Conservation (phyloP, 2,329 filamentous ascomycete genomes). For the Lomentospora prolificans region DNA sequence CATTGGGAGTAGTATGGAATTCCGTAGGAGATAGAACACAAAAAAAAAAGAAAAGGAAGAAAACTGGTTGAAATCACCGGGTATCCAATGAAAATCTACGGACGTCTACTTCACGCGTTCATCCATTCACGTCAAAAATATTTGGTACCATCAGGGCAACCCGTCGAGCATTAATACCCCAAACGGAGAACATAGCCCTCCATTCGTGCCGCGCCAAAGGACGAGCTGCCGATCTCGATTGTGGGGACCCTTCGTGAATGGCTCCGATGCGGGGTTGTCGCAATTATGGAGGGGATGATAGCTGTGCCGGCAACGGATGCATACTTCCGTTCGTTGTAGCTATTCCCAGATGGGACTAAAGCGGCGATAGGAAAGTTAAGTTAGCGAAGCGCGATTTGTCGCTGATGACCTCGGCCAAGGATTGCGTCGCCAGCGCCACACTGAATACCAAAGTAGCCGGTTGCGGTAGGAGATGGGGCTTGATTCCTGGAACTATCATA, state of each 20-base stretch:
- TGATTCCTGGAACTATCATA: too few relatives aligned
- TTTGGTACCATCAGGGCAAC: too few relatives aligned
- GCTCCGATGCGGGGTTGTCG: constrained; percentile 1
- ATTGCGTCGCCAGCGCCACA: too few relatives aligned
- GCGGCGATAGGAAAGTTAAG: background rate
- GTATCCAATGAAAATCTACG: too few relatives aligned
- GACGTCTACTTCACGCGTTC: too few relatives aligned
- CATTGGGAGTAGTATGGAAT: background rate
- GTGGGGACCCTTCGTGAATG: background rate
- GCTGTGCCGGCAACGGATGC: background rate
- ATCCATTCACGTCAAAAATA: too few relatives aligned
- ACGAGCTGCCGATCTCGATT: background rate
- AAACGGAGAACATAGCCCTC: background rate
- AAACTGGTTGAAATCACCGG: too few relatives aligned
- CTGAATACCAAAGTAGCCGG: too few relatives aligned
- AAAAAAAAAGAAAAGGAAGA: too few relatives aligned
- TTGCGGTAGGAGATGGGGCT: too few relatives aligned
- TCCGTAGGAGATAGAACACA: background rate
- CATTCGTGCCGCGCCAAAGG: background rate
- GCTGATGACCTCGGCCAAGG: background rate
- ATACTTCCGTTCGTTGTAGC: background rate
- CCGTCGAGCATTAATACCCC: background rate
- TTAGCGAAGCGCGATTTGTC: background rate
- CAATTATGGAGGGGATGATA: background rate
- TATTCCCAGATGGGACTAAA: background rate